These are phyloP conservation scores for Phialophora macrospora DNA, from an alignment of 2,329 filamentous ascomycete species.

Conservation along the genomic window DNA sequence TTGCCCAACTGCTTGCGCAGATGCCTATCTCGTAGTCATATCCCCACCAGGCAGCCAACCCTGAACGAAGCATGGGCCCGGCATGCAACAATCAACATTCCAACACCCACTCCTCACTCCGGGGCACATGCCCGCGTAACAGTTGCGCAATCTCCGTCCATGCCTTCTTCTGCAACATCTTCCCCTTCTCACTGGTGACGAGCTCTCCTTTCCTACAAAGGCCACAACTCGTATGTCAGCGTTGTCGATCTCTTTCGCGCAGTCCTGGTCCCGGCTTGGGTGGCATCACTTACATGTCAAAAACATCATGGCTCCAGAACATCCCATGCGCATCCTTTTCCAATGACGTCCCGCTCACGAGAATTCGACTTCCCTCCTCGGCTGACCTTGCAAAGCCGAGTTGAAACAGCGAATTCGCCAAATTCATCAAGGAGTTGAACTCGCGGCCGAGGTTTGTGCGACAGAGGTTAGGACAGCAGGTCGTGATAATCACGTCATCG, in stretches of 20 bases:
- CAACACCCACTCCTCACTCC: neutral
- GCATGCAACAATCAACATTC: neutral
- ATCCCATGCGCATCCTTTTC: conserved; percentile 51
- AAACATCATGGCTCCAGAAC: conserved; percentile 49
- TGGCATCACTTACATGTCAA: conserved; percentile 21
- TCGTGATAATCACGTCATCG: conserved; percentile 50
- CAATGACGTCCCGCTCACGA: conserved; percentile 51
- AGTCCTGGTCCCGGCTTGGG: too few relatives aligned
- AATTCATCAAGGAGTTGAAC: conserved; percentile 41
- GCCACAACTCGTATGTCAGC: neutral
- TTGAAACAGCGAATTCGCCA: conserved; percentile 44
- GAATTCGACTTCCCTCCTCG: conserved; percentile 51
- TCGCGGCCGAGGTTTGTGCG: conserved; percentile 50
- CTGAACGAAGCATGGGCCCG: neutral
- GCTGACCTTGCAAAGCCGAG: conserved; percentile 49
- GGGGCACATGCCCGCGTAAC: conserved; percentile 31
- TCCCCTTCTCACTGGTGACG: conserved; percentile 40
- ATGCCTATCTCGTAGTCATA: neutral
- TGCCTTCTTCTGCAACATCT: conserved; percentile 44
- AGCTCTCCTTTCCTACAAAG: conserved; percentile 25
- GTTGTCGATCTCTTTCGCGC: neutral
- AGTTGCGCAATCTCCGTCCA: conserved; percentile 49
- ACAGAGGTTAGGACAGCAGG: conserved; percentile 52
- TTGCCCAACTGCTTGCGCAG: neutral
- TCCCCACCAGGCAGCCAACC: neutral